Percentiles rank a stretch among this genome's conserved stretches.
Conservation (phyloP, 805 yeast species). For the Jamesozyma hellenica region DNA sequence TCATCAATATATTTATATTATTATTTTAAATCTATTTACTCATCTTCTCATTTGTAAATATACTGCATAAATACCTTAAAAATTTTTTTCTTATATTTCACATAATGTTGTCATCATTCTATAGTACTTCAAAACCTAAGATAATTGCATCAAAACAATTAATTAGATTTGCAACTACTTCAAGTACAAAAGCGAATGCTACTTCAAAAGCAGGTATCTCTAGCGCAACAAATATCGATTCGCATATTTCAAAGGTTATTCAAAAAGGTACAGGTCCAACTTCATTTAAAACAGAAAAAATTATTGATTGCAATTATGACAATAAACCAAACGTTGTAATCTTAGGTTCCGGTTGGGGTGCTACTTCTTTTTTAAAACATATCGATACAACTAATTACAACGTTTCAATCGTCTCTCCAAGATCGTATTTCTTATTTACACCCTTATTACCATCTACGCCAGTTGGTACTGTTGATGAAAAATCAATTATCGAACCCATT, state of each 20-base stretch:
- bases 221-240: slow-evolving; percentile 2
- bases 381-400: slow-evolving; percentile 82
- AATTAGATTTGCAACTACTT: slow-evolving; percentile 13
- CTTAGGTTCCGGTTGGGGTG: slow-evolving; percentile 92
- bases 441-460: slow-evolving; percentile 90
- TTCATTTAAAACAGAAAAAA: slow-evolving; percentile 32
- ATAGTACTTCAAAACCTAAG: not conserved
- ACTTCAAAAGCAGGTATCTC: not conserved
- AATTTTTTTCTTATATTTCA: no score
- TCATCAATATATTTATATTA: no score
- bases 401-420: slow-evolving; percentile 81
- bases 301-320: slow-evolving; percentile 25
- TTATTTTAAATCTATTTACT: no score
- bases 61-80: no score
- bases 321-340: slow-evolving; percentile 44
- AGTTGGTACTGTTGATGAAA: slow-evolving; percentile 81
- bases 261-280: slow-evolving; percentile 25
- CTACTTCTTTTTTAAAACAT: slow-evolving; percentile 72
- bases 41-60: no score
- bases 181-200: not conserved
- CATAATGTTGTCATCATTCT: slow-evolving; percentile 2
- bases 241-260: not conserved
- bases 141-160: slow-evolving; percentile 5
- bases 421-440: slow-evolving; percentile 88
- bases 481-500: slow-evolving; percentile 91